A percentile compares a stretch with the other conserved stretches of the same genome.
Evolutionary conservation across 2,329 filamentous ascomycete genomes (phyloP).

Genomic region (Elsinoe arachidis): DNA sequence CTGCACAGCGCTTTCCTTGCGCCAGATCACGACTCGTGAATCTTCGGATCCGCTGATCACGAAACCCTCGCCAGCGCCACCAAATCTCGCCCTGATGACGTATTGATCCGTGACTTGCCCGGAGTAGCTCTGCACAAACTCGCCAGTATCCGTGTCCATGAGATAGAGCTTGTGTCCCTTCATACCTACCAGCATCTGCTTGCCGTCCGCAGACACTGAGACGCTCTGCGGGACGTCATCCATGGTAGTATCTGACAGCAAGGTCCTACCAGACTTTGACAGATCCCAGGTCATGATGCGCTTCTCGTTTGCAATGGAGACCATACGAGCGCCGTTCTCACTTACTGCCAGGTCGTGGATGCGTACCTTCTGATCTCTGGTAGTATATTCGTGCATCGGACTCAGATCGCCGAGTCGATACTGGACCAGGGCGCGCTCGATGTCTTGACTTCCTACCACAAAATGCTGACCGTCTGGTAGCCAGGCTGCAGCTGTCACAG

Average conservation of each 20-base stretch:
- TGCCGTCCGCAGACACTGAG: conserved; percentile 71
- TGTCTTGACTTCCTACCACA: conserved; percentile 69
- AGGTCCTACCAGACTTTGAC: conserved; percentile 49
- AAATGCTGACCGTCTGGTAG: conserved; percentile 67
- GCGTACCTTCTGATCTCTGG: conserved; percentile 32
- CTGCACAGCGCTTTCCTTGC: conserved; percentile 68
- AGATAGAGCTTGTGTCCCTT: conserved; percentile 67
- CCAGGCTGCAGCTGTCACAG: conserved; percentile 88
- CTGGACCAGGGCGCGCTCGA: conserved; percentile 56
- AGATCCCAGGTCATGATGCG: conserved; percentile 78
- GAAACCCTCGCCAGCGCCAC: conserved; percentile 85
- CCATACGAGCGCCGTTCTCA: conserved; percentile 67
- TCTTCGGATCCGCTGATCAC: conserved; percentile 85
- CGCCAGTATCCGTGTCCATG: conserved; percentile 65
- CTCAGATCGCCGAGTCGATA: conserved; percentile 20
- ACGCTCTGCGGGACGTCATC: conserved; percentile 68
- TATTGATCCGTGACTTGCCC: conserved; percentile 68
- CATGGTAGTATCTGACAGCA: conserved; percentile 65
- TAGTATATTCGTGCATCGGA: conserved; percentile 12
- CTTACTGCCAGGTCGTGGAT: conserved; percentile 82
- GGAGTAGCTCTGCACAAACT: conserved; percentile 60
- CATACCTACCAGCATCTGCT: conserved; percentile 72
- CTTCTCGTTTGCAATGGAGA: conserved; percentile 63
- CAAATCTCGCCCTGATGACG: conserved; percentile 75
- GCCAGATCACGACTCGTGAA: conserved; percentile 75